These are phyloP conservation scores for Cladosporium sp. DNA, from an alignment of 2,329 filamentous ascomycete species.

Conservation along the genomic window DNA sequence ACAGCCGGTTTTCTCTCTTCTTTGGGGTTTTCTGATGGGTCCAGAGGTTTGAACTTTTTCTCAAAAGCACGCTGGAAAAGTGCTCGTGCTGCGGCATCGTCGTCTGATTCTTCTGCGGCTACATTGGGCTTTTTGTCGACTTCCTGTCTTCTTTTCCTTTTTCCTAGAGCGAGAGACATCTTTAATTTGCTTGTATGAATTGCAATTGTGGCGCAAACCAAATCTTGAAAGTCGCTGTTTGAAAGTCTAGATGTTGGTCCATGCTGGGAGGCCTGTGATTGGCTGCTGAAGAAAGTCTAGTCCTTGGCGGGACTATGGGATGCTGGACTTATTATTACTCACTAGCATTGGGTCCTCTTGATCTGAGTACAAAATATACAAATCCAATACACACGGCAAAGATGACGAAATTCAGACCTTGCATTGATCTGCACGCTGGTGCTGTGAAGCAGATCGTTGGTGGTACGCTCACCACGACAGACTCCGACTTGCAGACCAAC, in stretches of 20 bases:
- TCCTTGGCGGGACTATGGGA: constrained; percentile 4
- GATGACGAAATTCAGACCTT: constrained; percentile 94
- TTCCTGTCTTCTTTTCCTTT: constrained; percentile 41
- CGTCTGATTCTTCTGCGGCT: constrained; percentile 20
- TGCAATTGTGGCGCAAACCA: neutral
- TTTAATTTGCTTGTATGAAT: neutral
- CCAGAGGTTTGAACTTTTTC: constrained; percentile 70
- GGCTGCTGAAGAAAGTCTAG: neutral
- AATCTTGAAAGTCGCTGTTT: neutral
- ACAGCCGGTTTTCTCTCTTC: constrained; percentile 28
- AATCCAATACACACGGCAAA: neutral
- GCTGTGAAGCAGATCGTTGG: constrained; percentile 98
- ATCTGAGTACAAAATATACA: neutral
- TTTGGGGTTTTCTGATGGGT: constrained; percentile 27
- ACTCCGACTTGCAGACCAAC: constrained; percentile 70
- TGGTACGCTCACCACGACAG: constrained; percentile 68
- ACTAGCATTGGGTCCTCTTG: neutral
- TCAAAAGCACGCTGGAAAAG: constrained; percentile 84
- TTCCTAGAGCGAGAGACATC: constrained; percentile 42
- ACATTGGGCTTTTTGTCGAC: constrained; percentile 15
- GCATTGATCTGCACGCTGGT: constrained; percentile 95
- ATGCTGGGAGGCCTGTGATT: neutral
- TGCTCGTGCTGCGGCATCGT: constrained; percentile 57
- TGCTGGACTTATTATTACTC: neutral
- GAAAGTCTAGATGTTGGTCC: constrained; percentile 9